Evolutionary conservation across 495 filamentous ascomycete genomes (phyloP), one percentile per base, ranked within the genome.

Genomic region (Apiosordaria backusii): DNA sequence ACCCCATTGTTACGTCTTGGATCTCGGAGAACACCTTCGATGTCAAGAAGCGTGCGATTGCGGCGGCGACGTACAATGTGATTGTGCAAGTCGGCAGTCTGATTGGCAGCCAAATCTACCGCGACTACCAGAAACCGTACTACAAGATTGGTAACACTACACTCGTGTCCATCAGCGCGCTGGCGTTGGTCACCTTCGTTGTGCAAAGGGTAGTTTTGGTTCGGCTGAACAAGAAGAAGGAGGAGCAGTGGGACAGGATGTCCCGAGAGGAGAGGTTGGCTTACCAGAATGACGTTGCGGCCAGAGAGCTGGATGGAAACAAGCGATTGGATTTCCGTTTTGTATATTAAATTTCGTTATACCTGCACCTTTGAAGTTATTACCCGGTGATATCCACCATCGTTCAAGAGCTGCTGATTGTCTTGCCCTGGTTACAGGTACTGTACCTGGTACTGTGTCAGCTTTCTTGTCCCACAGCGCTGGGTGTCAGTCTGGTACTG

Each of bases 131-230:
- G 71, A 86, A 86, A 59, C 89, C 89, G 0, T 75, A 83, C 22
- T 91, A 93, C 65, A 85, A 82, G 53, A 80, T 79, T 1, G 90
- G 89, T 9, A 91, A 92, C 71, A 84, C 80, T 22, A 83, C 88
- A 6, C 78, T 92, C 18, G 79, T 92, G 18, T 84, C 74, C 4
- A 72, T 92, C 18, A 70, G 80, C 4, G 68, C 76, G 0, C 81
- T 78, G 22, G 88, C 88, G 65, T 75, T 90, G 7, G 59, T 81
- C 0, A 68, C 90, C 2, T 88, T 89, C 62, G 59, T 87, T 24
- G 67, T 71, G 0, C 80, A 84, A 6, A 91, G 89, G 73, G 63
- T 74, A 2, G 91, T 89, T 70, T 92, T 90, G 67, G 70, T 85
- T 3, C 81, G 78, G 79, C 79, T 85, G 21, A 92, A 92, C 70